Base-by-base conservation (phyloP, 805 yeast genomes). In the Metschnikowia orientalis region DNA sequence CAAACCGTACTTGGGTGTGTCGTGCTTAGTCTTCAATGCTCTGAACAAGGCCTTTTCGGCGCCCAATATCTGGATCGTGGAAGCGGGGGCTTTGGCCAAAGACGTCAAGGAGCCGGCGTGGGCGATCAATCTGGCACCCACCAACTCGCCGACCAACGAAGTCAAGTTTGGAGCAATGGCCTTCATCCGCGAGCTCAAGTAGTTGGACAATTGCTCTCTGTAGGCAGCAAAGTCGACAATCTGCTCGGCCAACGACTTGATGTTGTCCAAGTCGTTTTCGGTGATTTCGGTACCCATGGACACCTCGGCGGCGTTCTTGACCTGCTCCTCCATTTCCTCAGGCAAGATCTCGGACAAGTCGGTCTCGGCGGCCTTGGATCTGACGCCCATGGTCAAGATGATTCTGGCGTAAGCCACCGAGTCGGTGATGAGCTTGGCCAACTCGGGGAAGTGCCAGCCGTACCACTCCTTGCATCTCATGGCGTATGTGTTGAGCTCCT, bases 381-480 rank as follows among this genome's bases (percentile, higher is more conserved):
- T 79, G 51, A 85, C 68, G 50, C 97, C 97, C 96, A 92, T 88
- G 51, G 81, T 73, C 65, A 88, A 75, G 57, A 92, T 85, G 50
- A 88, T 84, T 71, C 94, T 82, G 42, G 97, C 97, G 63, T 79
- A 90, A 28, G 97, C 97, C 51, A 86, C 90, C 47, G 95, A 89
- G 67, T 90, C 98, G 48, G 82, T 79, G 51, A 92, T 84, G 61
- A 90, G 87, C 75, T 92, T 92, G 54, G 97, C 96, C 78, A 92
- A 78, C 67, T 92, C 98, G 23, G 98, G 98, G 81, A 92, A 92
- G 67, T 92, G 98, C 98, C 98, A 92, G 47, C 98, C 98, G 69
- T 92, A 92, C 98, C 98, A 92, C 70, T 92, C 98, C 71, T 90
- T 92, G 68, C 90, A 79, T 71, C 98, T 81, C 98, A 92, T 92